Evolutionary conservation across 371 early-diverging fungal genomes (phyloP).

Genomic region (Actinomucor elegans): DNA sequence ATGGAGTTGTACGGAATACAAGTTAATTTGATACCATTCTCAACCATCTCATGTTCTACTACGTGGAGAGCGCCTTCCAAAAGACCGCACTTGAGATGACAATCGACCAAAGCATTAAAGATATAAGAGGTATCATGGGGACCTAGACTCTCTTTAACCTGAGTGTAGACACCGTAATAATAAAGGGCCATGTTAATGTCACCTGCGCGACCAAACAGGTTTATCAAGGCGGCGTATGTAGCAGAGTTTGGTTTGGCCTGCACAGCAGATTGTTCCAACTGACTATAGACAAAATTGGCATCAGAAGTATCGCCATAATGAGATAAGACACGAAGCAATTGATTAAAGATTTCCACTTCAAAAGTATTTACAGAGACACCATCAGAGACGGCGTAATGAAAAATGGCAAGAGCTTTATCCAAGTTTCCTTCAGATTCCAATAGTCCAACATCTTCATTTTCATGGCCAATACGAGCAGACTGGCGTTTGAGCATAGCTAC

Average conservation of each 20-base stretch:
- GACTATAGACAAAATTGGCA: slow-evolving; percentile 38
- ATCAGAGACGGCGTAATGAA: slow-evolving; percentile 28
- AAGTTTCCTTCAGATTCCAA: slow-evolving; percentile 41
- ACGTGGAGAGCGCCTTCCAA: slow-evolving; percentile 42
- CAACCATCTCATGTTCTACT: slow-evolving; percentile 36
- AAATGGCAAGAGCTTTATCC: slow-evolving; percentile 35
- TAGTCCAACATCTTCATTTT: slow-evolving; percentile 24
- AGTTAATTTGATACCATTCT: slow-evolving; percentile 32
- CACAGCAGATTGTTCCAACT: slow-evolving; percentile 23
- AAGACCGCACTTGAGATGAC: slow-evolving; percentile 42
- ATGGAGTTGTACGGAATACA: slow-evolving; percentile 51
- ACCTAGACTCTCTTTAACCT: slow-evolving; percentile 21
- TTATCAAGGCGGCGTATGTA: slow-evolving; percentile 53
- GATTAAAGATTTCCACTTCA: slow-evolving; percentile 48
- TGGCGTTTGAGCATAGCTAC: slow-evolving; percentile 40
- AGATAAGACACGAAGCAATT: slow-evolving; percentile 45
- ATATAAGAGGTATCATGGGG: slow-evolving; percentile 47
- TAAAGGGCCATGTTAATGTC: slow-evolving; percentile 35
- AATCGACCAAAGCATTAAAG: slow-evolving; percentile 51
- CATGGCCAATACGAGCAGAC: slow-evolving; percentile 27
- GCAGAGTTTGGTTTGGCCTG: slow-evolving; percentile 33
- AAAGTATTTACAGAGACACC: slow-evolving; percentile 27
- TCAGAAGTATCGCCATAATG: slow-evolving; percentile 43
- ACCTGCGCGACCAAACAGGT: slow-evolving; percentile 50
- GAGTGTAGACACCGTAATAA: slow-evolving; percentile 35